Evolutionary conservation across 768 basidiomycete species (phyloP).

Genomic region (Termitomyces sp.): DNA sequence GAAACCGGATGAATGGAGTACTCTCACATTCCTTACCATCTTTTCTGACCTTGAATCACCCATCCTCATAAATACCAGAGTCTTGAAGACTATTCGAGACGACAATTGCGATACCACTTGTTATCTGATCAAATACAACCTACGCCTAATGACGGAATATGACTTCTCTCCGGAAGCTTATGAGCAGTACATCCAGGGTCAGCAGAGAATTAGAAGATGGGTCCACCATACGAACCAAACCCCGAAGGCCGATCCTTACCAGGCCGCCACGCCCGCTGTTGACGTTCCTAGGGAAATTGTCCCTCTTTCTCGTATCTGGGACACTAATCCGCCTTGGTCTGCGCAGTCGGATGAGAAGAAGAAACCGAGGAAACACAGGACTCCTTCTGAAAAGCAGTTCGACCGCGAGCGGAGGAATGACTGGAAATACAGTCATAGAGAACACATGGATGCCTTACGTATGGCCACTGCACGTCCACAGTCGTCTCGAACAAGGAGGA

Average conservation of each 20-base stretch:
- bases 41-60: neutral
- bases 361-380: constrained; percentile 1
- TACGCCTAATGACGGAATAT: constrained; percentile 17
- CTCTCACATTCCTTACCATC: neutral
- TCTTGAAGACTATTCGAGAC: neutral
- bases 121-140: neutral
- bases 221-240: neutral
- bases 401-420: constrained; percentile 7
- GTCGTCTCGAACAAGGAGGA: constrained; percentile 1
- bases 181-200: constrained; percentile 11
- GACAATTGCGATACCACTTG: neutral
- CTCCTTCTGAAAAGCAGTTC: constrained; percentile 5
- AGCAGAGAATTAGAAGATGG: constrained; percentile 5
- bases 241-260: constrained; percentile 1
- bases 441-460: constrained; percentile 4
- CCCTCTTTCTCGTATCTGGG: neutral
- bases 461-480: neutral
- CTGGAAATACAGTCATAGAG: constrained; percentile 6
- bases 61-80: neutral
- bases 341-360: neutral
- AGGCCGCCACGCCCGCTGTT: neutral
- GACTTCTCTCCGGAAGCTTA: constrained; percentile 20
- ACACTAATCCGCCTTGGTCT: neutral
- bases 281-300: constrained; percentile 1
- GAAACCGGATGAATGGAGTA: neutral